phyloP scores from a whole-genome alignment of 768 basidiomycete species.

The Boletus edulis region DNA sequence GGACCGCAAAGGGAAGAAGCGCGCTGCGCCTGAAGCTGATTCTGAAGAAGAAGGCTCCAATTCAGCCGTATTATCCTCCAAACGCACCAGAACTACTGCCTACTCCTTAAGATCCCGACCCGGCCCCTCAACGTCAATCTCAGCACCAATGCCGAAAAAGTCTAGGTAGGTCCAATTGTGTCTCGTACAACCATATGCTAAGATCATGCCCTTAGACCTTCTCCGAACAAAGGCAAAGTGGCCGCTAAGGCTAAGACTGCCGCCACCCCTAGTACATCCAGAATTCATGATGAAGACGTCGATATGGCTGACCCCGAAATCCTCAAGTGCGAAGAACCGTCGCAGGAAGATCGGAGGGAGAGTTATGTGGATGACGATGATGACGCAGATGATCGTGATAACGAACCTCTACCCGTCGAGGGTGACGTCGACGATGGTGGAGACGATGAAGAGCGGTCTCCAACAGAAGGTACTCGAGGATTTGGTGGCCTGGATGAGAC shows the following conservation, averaged over 20 bases:
- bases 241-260: constrained; percentile 55
- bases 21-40: constrained; percentile 68
- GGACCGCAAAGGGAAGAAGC: constrained; percentile 91
- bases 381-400: constrained; percentile 47
- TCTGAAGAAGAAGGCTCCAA: constrained; percentile 64
- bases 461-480: constrained; percentile 34
- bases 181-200: constrained; percentile 7
- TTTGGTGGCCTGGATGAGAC: constrained; percentile 64
- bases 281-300: constrained; percentile 65
- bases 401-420: constrained; percentile 44
- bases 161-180: constrained; percentile 44
- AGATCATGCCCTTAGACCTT: constrained; percentile 36
- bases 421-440: constrained; percentile 46
- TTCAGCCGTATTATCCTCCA: constrained; percentile 45
- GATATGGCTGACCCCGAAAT: constrained; percentile 70
- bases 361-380: constrained; percentile 40
- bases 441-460: constrained; percentile 36
- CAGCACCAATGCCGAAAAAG: constrained; percentile 73
- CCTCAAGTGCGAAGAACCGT: constrained; percentile 44
- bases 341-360: constrained; percentile 47
- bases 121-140: constrained; percentile 39
- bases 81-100: constrained; percentile 59
- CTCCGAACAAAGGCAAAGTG: constrained; percentile 58
- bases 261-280: constrained; percentile 61
- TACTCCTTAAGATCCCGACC: constrained; percentile 69